Evolutionary conservation across 805 yeast species (phyloP), one percentile per base, ranked within the genome.

Genomic region (Myxozyma vanderwaltii): DNA sequence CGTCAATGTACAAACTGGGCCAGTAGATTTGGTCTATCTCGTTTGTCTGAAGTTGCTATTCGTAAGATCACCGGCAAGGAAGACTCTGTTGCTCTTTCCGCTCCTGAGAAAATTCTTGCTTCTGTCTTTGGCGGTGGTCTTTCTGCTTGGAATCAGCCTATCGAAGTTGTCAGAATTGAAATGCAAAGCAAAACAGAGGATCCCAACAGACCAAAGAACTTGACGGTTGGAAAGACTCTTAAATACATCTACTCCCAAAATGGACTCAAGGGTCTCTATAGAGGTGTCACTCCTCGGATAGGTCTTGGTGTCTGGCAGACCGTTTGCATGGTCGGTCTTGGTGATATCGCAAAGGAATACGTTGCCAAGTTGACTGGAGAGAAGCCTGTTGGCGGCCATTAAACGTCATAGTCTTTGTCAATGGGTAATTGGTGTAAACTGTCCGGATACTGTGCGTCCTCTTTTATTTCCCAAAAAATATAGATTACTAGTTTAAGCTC

Each of bases 1-100:
- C 86, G 99, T 77, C 99, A 94, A 75, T 88, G 90, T 89, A 92
- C 98, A 67, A 94, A 94, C 76, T 94, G 99, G 99, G 99, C 99
- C 52, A 90, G 97, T 19, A 83, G 99, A 72, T 92, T 91, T 70
- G 99, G 98, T 36, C 81, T 94, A 41, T 82, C 96, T 2, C 83
- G 99, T 72, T 81, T 91, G 70, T 95, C 96, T 33, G 99, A 94
- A 79, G 92, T 89, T 68, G 78, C 76, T 3, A 90, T 94, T 69
- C 85, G 89, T 71, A 79, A 77, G 47, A 51, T 80, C 13, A 82
- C 85, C 23, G 85, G 85, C 55, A 88, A 89, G 74, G 75, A 77
- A 19, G 70, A 74, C 13, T 85, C 83, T 58, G 82, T 81, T 26
- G 84, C 84, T 70, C 81, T 94, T 67, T 75, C 79, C 63, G 89